Evolutionary conservation across 371 early-diverging fungal species (phyloP).

Genomic region (Catenaria anguillulae): DNA sequence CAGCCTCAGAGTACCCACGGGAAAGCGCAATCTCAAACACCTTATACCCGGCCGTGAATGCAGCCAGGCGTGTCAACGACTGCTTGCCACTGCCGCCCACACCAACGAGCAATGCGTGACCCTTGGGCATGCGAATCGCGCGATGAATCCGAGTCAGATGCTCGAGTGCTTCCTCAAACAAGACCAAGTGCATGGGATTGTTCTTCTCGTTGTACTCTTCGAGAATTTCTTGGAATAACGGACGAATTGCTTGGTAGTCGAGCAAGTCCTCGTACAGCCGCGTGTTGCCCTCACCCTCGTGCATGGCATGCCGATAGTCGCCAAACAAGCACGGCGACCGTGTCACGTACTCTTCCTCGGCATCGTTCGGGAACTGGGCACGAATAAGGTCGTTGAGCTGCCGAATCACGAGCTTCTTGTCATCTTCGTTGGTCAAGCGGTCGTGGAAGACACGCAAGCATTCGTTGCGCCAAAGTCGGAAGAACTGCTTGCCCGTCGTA

Average conservation of each 20-base stretch:
- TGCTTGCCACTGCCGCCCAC: conserved; percentile 46
- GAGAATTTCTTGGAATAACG: conserved; percentile 36
- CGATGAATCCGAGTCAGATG: conserved; percentile 38
- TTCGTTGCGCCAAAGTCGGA: conserved; percentile 38
- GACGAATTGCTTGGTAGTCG: conserved; percentile 36
- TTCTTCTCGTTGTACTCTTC: conserved; percentile 38
- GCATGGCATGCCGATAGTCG: conserved; percentile 35
- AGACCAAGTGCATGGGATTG: conserved; percentile 40
- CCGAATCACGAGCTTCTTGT: conserved; percentile 30
- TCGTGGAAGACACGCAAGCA: conserved; percentile 37
- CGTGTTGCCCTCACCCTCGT: conserved; percentile 28
- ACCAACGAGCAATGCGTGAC: conserved; percentile 38
- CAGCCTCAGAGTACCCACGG: conserved; percentile 36
- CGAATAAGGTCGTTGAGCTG: conserved; percentile 29
- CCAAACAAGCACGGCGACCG: conserved; percentile 35
- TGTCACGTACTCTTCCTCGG: conserved; percentile 27
- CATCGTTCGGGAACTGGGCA: conserved; percentile 26
- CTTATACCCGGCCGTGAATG: conserved; percentile 35
- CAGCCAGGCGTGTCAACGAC: conserved; percentile 33
- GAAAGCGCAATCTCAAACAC: conserved; percentile 38
- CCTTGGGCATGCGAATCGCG: conserved; percentile 33
- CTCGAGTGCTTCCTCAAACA: conserved; percentile 46
- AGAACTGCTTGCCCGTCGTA: conserved; percentile 21
- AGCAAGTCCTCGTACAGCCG: conserved; percentile 39
- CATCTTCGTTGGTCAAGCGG: conserved; percentile 30